phyloP scores from a whole-genome alignment of 2,329 filamentous ascomycete genomes.

The Cryphonectria parasitica region DNA sequence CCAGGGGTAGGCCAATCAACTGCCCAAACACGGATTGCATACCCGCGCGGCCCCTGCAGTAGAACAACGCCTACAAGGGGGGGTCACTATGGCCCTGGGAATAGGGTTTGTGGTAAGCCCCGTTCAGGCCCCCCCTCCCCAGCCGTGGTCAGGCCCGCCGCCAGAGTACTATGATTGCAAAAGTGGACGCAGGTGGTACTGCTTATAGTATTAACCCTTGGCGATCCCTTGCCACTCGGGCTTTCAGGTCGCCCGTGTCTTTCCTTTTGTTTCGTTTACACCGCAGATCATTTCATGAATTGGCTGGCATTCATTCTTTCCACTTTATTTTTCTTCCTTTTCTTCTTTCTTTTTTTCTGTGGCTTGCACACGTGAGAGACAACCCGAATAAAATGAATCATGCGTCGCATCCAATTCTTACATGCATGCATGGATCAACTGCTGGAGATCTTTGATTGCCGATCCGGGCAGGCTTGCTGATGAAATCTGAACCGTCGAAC shows the following conservation, averaged over 20 bases:
- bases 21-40: neutral
- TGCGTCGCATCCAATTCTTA: neutral
- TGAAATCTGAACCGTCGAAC: neutral
- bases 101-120: neutral
- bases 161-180: neutral
- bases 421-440: neutral
- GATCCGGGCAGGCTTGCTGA: neutral
- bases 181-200: neutral
- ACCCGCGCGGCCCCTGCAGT: slow-evolving; percentile 10
- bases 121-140: neutral
- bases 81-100: neutral
- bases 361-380: neutral
- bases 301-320: neutral
- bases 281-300: neutral
- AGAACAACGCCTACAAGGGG: neutral
- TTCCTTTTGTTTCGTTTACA: slow-evolving; percentile 2
- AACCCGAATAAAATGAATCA: too few species aligned
- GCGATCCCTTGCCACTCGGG: neutral
- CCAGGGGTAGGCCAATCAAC: slow-evolving; percentile 8
- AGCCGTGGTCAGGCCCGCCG: neutral
- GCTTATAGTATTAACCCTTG: neutral
- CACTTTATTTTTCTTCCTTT: neutral
- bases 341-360: too few species aligned
- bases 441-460: neutral
- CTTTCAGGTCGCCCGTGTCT: neutral